These are phyloP conservation scores for Juncus inflexus DNA, from an alignment of 176 grass and related monocot genomes.

Conservation along the genomic window DNA sequence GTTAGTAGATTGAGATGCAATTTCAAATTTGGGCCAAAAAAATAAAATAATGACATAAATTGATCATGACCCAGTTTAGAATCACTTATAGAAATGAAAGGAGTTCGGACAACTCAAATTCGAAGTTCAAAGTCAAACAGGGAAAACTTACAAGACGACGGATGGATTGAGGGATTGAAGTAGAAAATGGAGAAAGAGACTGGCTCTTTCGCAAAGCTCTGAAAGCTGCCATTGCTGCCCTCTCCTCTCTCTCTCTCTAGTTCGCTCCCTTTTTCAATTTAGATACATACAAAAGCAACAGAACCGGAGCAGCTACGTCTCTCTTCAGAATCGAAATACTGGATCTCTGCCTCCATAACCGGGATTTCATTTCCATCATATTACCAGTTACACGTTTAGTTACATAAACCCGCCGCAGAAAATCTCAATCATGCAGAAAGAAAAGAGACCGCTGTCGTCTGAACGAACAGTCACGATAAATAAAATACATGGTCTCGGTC, in stretches of 20 bases:
- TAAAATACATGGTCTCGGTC: no score
- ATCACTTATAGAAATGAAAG: not conserved
- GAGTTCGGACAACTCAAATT: not conserved
- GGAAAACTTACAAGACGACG: conserved; percentile 12
- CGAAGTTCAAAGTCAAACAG: not conserved
- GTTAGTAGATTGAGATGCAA: not conserved
- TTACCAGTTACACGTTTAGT: no score
- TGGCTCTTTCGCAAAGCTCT: not conserved
- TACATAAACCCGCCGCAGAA: no score
- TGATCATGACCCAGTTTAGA: not conserved
- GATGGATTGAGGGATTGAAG: conserved; percentile 16
- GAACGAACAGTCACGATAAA: no score
- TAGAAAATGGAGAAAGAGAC: not conserved
- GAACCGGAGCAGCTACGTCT: no score
- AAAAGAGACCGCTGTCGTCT: no score
- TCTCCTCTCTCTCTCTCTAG: not conserved
- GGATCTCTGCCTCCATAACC: no score
- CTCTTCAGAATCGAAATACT: no score
- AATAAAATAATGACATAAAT: not conserved
- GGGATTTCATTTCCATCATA: no score
- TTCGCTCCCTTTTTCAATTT: no score
- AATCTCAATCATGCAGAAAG: no score
- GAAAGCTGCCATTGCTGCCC: conserved; percentile 23
- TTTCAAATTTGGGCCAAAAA: not conserved
- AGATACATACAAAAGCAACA: no score